Evolutionary conservation across 208 protist species (phyloP), one percentile per base, ranked within the genome.

Genomic region (Zelonia costaricensis): DNA sequence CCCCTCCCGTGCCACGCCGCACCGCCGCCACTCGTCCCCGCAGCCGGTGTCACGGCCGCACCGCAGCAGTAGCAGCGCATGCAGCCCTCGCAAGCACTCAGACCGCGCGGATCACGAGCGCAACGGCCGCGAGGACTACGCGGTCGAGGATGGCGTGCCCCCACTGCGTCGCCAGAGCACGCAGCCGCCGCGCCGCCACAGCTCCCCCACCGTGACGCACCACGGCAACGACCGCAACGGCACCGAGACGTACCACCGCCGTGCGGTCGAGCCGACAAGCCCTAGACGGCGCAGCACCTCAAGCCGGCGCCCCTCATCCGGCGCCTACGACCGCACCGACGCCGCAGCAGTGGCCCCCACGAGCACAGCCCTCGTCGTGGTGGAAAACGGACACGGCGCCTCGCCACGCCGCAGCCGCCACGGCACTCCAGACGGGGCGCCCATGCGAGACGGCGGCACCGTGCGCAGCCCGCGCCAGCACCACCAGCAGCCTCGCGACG

Each of bases 151-250:
- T 13, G 66, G 52, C 5, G 66, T 62, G 15, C 66, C 35, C 15
- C 61, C 58, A 40, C 40, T 74, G 53, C 65, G 54, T 40, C 65
- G 64, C 23, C 63, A 72, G 63, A 77, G 63, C 63, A 77, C 70
- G 39, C 70, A 77, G 58, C 70, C 63, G 13, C 70, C 70, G 20
- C 47, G 51, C 54, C 51, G 40, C 7, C 63, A 63, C 39, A 57
- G 20, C 55, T 69, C 69, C 8, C 40, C 62, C 28, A 63, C 44
- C n/a, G n/a, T n/a, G 43, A 35, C 42, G n/a, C 63, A 58, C 30
- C 20, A 20, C 23, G 33, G 69, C n/a, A 30, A 40, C 22, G 55
- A 58, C 10, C 16, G 16, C 13, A 53, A 71, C 4, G 25, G 5
- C 22, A 27, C 28, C 28, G 25, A 15, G 6, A 42, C 48, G 25